A percentile compares a stretch with the other conserved stretches of the same genome.
These are phyloP conservation scores for Nicotiana otophora DNA, from an alignment of 257 asterid genomes.

Conservation along the genomic window DNA sequence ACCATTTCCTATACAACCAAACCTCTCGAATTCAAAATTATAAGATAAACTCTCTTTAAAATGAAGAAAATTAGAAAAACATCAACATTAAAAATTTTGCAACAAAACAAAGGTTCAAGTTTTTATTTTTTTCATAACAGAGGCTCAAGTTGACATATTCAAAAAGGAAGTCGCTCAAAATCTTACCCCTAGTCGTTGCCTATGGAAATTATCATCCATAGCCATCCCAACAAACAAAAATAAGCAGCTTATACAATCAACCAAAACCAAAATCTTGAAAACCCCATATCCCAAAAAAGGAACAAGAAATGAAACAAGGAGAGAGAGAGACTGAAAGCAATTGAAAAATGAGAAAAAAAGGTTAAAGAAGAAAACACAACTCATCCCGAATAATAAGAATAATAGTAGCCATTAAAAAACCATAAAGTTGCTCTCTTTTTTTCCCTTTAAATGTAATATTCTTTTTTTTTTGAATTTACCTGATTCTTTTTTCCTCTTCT, in stretches of 20 bases:
- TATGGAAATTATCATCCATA: constrained; percentile 1
- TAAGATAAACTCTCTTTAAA: too few species aligned
- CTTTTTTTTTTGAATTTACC: neutral
- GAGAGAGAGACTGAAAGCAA: neutral
- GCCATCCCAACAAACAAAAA: neutral
- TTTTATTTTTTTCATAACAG: neutral
- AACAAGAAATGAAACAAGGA: too few species aligned
- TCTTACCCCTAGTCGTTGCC: neutral
- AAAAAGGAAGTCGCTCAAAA: neutral
- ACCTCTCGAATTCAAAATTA: neutral
- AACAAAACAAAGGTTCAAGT: neutral
- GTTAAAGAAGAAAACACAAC: neutral
- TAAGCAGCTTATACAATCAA: neutral
- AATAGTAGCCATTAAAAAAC: neutral
- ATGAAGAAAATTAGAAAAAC: neutral
- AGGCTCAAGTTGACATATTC: neutral
- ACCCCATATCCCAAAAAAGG: neutral
- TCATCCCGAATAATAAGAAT: neutral
- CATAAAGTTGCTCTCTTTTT: neutral
- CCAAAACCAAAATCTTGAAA: neutral
- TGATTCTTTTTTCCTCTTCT: neutral
- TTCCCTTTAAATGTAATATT: neutral
- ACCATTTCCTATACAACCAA: neutral
- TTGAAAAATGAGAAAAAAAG: neutral
- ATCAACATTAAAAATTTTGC: neutral